Evolutionary conservation across 2,329 filamentous ascomycete genomes (phyloP), one percentile per base, ranked within the genome.

Genomic region (Epicoccum nigrum): DNA sequence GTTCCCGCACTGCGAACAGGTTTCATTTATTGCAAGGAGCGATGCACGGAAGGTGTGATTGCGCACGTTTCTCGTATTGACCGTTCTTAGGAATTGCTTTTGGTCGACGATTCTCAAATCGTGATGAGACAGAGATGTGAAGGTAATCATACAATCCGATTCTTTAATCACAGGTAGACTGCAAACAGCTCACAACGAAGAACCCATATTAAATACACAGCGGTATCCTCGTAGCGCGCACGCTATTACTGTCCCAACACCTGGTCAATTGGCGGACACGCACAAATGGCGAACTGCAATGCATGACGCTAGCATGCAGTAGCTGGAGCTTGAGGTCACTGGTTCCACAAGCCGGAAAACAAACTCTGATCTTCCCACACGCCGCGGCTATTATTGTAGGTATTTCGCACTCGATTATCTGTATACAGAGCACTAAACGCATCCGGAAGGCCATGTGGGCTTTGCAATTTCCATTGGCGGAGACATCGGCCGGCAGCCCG

Each of bases 291-390:
- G 12, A 42, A 25, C 25, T 41, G 25, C 23, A 31, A 34, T 43
- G 43, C 38, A 47, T 47, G 33, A 52, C 38, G 49, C 49, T 46
- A 47, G 28, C n/a, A 38, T 44, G n/a, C 32, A n/a, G 28, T 43
- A 43, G 27, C 20, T 47, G 17, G 19, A 51, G 23, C 23, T 32
- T 31, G 9, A 28, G 21, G 17, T 7, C 4, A 11, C 19, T n/a
- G 27, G 32, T n/a, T 38, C 31, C 28, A 20, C 12, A 28, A 17
- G 9, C 20, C 20, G 8, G 13, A 21, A 43, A 19, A 23, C 31
- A 28, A 21, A 27, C 7, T 35, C 13, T n/a, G 8, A 28, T 4
- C 9, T 13, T 46, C 28, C 2, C 15, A n/a, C 5, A 37, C 15
- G n/a, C 9, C 17, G 35, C 30, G 12, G 17, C 38, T 37, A 21